phyloP scores from a whole-genome alignment of 495 filamentous ascomycete genomes.

The Xylaria flabelliformis region DNA sequence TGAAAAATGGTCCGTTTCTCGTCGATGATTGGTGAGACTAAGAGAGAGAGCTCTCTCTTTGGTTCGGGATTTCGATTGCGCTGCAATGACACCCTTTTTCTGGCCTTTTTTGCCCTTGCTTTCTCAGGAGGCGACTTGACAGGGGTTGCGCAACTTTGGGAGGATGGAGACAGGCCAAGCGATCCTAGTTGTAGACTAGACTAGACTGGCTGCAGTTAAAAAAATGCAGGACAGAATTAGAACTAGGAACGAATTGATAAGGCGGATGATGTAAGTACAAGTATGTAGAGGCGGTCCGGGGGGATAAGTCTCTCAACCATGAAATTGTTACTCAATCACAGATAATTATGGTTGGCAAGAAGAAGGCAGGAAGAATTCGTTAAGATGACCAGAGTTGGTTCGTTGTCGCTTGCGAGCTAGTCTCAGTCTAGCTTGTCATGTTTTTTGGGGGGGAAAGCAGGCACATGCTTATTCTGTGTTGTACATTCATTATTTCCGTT shows the following conservation, averaged over 20 bases:
- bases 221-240: background rate
- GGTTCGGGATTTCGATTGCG: constrained; percentile 26
- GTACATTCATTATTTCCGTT: background rate
- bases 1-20: background rate
- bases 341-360: constrained; percentile 2
- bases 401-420: background rate
- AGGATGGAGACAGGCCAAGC: constrained; percentile 18
- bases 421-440: background rate
- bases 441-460: background rate
- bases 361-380: constrained; percentile 7
- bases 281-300: constrained; percentile 3
- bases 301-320: constrained; percentile 8
- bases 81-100: constrained; percentile 33
- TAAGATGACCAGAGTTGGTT: constrained; percentile 5
- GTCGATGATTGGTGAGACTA: constrained; percentile 19
- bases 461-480: constrained; percentile 14
- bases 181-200: constrained; percentile 21
- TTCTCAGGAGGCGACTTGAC: constrained; percentile 30
- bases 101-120: constrained; percentile 22
- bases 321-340: background rate
- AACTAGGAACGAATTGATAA: constrained; percentile 1
- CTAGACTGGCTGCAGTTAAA: constrained; percentile 1
- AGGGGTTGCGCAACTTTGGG: constrained; percentile 18
- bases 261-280: background rate
- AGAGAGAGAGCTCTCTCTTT: background rate